Evolutionary conservation across 2,329 filamentous ascomycete species (phyloP).

Genomic region (Neurospora sp.): DNA sequence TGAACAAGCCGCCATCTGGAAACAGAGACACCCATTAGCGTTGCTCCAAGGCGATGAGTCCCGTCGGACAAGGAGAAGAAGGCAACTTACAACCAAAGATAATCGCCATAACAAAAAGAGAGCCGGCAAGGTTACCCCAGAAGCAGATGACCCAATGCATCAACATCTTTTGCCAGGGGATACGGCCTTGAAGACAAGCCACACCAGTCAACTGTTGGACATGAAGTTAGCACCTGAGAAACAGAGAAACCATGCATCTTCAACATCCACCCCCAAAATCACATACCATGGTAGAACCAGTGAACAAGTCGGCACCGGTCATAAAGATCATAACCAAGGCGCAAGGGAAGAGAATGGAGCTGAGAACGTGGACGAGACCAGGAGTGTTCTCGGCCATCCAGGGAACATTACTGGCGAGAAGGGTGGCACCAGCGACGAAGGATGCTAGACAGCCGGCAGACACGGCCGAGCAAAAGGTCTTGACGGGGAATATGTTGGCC

Average conservation of each 20-base stretch:
- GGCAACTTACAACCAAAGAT: constrained; percentile 34
- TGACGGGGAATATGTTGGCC: constrained; percentile 41
- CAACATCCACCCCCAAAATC: background rate
- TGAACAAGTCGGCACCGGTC: constrained; percentile 39
- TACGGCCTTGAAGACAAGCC: constrained; percentile 11
- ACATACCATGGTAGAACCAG: constrained; percentile 33
- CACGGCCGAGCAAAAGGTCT: constrained; percentile 40
- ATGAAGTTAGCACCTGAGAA: background rate
- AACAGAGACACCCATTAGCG: background rate
- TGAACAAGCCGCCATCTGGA: constrained; percentile 36
- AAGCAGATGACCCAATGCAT: constrained; percentile 34
- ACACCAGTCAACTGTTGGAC: constrained; percentile 14
- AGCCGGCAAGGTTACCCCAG: constrained; percentile 37
- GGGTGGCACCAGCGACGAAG: constrained; percentile 37
- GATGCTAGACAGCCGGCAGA: constrained; percentile 41
- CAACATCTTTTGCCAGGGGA: constrained; percentile 14
- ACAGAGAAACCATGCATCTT: background rate
- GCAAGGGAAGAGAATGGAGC: constrained; percentile 37
- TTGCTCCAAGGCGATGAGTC: background rate
- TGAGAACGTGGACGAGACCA: constrained; percentile 34
- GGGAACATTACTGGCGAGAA: constrained; percentile 35
- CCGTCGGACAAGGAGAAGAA: background rate
- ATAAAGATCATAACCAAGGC: constrained; percentile 36
- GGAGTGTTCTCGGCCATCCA: constrained; percentile 40
- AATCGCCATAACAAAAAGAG: constrained; percentile 35